Evolutionary conservation across 345 rosid genomes (phyloP), one percentile per base, ranked within the genome.

Genomic region (Eutrema japonicum): DNA sequence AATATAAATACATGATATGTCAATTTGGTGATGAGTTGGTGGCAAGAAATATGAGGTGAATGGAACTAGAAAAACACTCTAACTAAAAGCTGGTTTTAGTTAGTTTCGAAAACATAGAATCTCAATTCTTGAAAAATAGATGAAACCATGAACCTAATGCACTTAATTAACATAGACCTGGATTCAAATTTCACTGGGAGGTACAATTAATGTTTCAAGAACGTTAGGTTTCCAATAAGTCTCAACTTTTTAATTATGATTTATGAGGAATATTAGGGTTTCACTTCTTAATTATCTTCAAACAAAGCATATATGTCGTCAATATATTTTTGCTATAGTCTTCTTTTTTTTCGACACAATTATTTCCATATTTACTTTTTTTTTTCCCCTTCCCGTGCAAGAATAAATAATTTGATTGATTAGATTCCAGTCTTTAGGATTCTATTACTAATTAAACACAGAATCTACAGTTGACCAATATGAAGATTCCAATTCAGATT

Each of bases 401-500:
- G 10, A 66, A 37, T 3, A 66, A 13, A 16, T 32, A 27, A 5
- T 40, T 40, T 51, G 36, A 51, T 60, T 51, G 27, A 51, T 60
- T 30, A 38, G 52, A 71, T 51, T 61, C 52, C 18, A 11, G 33
- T 37, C 43, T 50, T 30, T 3, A 59, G 2, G 61, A 72, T 33
- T 58, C 40, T 2, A 13, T 12, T 2, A 18, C 46, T 58, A 26
- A 10, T 58, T 26, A 29, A 27, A 48, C 4, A 38, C 18, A 47
- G 71, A 55, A 48, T 47, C 66, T 46, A 36, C 2, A 16, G 66
- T 56, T 47, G 77, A 57, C 60, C 33, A 6, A 22, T 1, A 16
- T 50, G 3, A 48, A 66, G 66, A 66, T 48, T 66, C 77, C 35
- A 70, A 35, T 47, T 57, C n/a, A 41, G 3, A 42, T 27, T 2